These are phyloP conservation scores for Thymus quinquecostatus DNA, from an alignment of 257 asterid species.

Conservation along the genomic window DNA sequence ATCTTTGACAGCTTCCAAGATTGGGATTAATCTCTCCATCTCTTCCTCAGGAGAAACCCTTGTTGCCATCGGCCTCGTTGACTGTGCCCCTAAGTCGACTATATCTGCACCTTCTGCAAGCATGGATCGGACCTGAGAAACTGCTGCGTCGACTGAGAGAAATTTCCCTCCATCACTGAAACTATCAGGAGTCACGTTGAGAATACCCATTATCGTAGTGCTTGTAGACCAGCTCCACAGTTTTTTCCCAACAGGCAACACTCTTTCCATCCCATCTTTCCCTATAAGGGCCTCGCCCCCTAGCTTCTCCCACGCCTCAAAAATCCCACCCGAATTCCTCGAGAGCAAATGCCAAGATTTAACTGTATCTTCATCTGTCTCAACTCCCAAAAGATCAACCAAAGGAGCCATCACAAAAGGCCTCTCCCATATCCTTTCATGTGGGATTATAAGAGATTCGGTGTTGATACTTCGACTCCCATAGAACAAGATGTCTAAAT, in stretches of 20 bases:
- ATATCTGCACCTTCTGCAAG: slow-evolving; percentile 77
- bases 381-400: slow-evolving; percentile 73
- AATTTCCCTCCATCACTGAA: slow-evolving; percentile 93
- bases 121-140: slow-evolving; percentile 65
- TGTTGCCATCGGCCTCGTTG: slow-evolving; percentile 87
- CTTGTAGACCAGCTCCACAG: slow-evolving; percentile 74
- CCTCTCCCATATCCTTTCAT: slow-evolving; percentile 90
- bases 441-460: slow-evolving; percentile 73
- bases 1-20: slow-evolving; percentile 64
- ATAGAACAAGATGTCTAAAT: slow-evolving; percentile 83
- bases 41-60: slow-evolving; percentile 79
- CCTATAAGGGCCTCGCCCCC: slow-evolving; percentile 82
- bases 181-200: slow-evolving; percentile 90
- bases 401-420: slow-evolving; percentile 95
- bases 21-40: slow-evolving; percentile 74
- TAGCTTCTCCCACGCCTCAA: slow-evolving; percentile 76
- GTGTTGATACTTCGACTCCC: slow-evolving; percentile 68
- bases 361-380: slow-evolving; percentile 52
- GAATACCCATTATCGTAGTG: slow-evolving; percentile 82
- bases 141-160: slow-evolving; percentile 56
- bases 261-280: slow-evolving; percentile 79
- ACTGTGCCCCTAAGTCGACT: slow-evolving; percentile 92
- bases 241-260: slow-evolving; percentile 64
- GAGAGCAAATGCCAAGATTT: slow-evolving; percentile 72
- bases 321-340: slow-evolving; percentile 50